Base-by-base conservation (phyloP, 129 eudicot genomes). In the Escallonia rubra region DNA sequence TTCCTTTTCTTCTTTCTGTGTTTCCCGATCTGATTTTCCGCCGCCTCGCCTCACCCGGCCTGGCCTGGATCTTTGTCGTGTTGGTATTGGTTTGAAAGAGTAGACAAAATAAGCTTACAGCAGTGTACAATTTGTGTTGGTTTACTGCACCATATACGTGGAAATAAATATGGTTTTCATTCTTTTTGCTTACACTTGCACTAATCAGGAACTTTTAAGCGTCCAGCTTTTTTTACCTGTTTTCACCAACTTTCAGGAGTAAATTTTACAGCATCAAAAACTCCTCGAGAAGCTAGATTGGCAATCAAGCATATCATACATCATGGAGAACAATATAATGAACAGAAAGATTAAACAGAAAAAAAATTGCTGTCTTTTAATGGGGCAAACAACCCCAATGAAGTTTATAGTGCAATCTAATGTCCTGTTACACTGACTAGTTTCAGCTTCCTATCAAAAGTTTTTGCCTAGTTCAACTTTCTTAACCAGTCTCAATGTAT, bases 391-490 rank as follows among this genome's bases (percentile, higher is more conserved):
- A 43, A 41, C 59, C 71, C 74, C 74, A 10, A 53, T 41, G 23
- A 38, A 57, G 61, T 67, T 46, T 43, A 43, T 64, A 43, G 48
- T 41, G 16, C 58, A 59, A 71, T 59, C 42, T 5, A 46, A 41
- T 44, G 62, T 65, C 60, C 45, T 53, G 67, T 57, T 49, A 70
- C 57, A 42, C 63, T 42, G 59, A 76, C 70, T 72, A 74, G 4
- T 57, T 51, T 14, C 54, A 43, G 11, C 60, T 68, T 70, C 15
- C 68, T 63, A 57, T 89, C 92, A 93, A 65, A 81, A 75, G 50
- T 93, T 84, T 61, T 93, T 93, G 57, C 98, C 98, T 40, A 93
- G 74, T 69, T 93, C 98, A 65, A 89, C 95, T 67, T 93, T 93
- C 78, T 89, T 93, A 77, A 93, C 72, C 59, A 89, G 43, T 79